Conservation (phyloP, 371 early-diverging fungal genomes). For the Parasitella parasitica region DNA sequence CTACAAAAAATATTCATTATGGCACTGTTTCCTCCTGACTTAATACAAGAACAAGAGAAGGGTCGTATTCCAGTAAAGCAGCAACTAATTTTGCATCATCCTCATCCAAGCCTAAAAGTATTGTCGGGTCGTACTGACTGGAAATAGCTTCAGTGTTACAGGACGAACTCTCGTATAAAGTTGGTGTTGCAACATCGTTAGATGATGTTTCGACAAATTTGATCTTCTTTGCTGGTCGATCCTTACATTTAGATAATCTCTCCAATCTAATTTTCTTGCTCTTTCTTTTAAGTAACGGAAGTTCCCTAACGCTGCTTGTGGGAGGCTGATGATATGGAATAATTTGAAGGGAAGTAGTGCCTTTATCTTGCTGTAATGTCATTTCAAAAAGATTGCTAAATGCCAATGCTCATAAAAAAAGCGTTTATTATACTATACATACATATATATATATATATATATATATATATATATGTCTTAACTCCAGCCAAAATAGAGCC, state of each 20-base stretch:
- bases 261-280: background rate
- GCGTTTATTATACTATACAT: background rate
- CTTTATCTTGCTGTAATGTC: no score
- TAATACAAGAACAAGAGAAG: background rate
- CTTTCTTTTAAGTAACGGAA: background rate
- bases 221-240: background rate
- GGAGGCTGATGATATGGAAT: background rate
- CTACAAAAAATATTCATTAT: no score
- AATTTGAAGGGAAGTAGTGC: background rate
- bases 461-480: background rate
- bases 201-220: background rate
- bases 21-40: no score
- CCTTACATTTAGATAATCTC: background rate
- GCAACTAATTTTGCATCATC: background rate
- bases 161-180: background rate
- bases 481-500: conserved; percentile 61
- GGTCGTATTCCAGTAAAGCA: background rate
- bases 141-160: background rate
- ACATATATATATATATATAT: background rate
- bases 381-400: no score
- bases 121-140: background rate
- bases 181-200: background rate
- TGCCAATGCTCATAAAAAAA: no score
- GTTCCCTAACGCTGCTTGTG: background rate
- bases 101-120: background rate